phyloP scores from a whole-genome alignment of 305 asterid genomes.

The Withania somnifera region DNA sequence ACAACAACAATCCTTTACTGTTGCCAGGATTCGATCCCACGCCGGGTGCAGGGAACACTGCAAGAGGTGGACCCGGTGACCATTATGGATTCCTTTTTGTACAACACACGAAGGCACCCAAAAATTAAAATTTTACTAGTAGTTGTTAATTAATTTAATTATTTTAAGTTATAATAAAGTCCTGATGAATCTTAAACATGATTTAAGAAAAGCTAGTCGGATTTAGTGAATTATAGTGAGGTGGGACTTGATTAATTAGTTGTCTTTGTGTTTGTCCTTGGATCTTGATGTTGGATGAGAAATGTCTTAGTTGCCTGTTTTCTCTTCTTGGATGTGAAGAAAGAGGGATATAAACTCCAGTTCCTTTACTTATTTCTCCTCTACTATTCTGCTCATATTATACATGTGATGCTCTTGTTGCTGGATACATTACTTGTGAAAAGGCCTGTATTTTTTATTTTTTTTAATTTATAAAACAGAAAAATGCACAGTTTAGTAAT shows the following conservation, averaged over 20 bases:
- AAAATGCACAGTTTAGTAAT: neutral
- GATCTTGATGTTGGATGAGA: constrained; percentile 19
- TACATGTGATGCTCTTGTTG: constrained; percentile 19
- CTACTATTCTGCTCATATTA: constrained; percentile 26
- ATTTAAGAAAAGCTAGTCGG: neutral
- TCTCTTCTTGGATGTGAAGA: constrained; percentile 29
- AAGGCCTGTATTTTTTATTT: constrained; percentile 25
- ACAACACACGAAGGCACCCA: neutral
- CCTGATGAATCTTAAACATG: neutral
- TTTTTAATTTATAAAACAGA: neutral
- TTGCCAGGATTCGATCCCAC: too few relatives aligned
- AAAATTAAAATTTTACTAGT: neutral
- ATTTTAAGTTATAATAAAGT: neutral
- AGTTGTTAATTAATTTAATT: neutral
- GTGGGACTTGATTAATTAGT: constrained; percentile 18
- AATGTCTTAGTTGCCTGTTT: constrained; percentile 22
- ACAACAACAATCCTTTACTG: too few relatives aligned
- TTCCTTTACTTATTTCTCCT: constrained; percentile 63
- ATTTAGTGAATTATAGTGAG: neutral
- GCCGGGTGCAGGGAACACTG: too few relatives aligned
- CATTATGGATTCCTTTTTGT: too few relatives aligned
- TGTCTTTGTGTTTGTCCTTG: constrained; percentile 28
- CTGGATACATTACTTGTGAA: constrained; percentile 32
- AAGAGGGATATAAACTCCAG: constrained; percentile 83
- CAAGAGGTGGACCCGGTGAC: too few relatives aligned